Conservation (phyloP, 495 filamentous ascomycete genomes). For the Bacidia rubella region DNA sequence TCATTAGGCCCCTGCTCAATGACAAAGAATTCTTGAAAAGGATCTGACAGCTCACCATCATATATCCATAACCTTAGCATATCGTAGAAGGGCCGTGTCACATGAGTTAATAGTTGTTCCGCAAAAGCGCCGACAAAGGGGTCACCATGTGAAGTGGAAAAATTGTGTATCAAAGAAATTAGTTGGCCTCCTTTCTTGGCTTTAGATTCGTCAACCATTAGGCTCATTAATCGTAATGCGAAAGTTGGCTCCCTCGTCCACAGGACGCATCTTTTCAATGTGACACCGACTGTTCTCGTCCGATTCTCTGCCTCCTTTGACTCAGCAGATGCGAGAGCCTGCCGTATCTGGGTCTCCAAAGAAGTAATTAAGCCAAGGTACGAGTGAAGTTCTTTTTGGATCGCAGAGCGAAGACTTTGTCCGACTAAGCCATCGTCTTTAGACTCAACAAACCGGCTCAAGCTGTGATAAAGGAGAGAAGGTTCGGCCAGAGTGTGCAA, state of each 20-base stretch:
- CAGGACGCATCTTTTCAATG: constrained; percentile 86
- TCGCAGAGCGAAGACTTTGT: constrained; percentile 85
- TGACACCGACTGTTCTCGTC: constrained; percentile 81
- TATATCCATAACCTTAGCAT: constrained; percentile 97
- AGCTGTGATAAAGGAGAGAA: constrained; percentile 69
- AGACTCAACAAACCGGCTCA: constrained; percentile 68
- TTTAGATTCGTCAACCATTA: constrained; percentile 83
- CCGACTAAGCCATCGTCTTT: constrained; percentile 60
- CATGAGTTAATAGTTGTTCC: constrained; percentile 75
- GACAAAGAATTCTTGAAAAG: constrained; percentile 93
- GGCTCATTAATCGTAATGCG: constrained; percentile 84
- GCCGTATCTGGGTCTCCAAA: constrained; percentile 82
- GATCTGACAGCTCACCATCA: constrained; percentile 92
- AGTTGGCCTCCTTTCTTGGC: constrained; percentile 85
- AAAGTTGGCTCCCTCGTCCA: constrained; percentile 97
- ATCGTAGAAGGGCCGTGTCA: constrained; percentile 94
- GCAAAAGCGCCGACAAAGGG: constrained; percentile 90
- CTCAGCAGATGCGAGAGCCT: constrained; percentile 58
- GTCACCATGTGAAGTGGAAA: constrained; percentile 87
- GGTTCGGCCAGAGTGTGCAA: constrained; percentile 87
- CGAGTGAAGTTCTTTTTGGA: constrained; percentile 70
- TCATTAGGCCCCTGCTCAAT: constrained; percentile 47
- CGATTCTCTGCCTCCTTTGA: constrained; percentile 47
- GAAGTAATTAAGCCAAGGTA: constrained; percentile 91
- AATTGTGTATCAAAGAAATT: constrained; percentile 85